Base-by-base conservation (phyloP, 1,284 basidiomycete species). In the Melampsora americana region DNA sequence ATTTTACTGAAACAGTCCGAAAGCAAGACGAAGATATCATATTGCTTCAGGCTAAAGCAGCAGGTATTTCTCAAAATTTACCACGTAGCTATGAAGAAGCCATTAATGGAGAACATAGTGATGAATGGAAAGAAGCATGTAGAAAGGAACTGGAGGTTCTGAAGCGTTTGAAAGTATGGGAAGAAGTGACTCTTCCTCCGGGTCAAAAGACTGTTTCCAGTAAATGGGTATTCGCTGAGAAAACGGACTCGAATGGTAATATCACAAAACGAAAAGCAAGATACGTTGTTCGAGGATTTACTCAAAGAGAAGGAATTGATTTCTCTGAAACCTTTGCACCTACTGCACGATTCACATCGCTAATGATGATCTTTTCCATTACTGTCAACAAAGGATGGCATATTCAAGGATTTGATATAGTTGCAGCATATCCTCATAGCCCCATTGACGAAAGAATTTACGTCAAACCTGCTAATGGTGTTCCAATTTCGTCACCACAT, bases 151-250 rank as follows among this genome's bases (percentile, higher is more conserved):
- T 72, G 1, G 20, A 28, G 18, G 64, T 61, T 28, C 48, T 72
- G 69, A 30, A 62, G 44, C 11, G n/a, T 1, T 30, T 61, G 44
- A 42, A 62, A 12, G 59, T 72, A 2, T 72, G 69, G 69, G 12
- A 14, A 28, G 23, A 12, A 18, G 28, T 32, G 26, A 11, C 6
- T 9, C 32, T 32, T 6, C 28, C 23, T 16, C 9, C 23, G 14
- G 32, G 30, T 16, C 26, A 61, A 20, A 16, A 16, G 4, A 6
- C n/a, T 4, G 12, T 65, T 42, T 18, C 16, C 1, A 39, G 32
- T 30, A 72, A 48, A 48, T 72, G 69, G 69, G 61, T 72, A 14
- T 72, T 72, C 23, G 61, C 56, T 20, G 48, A 32, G 5, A 72
- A 72, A 35, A 30, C 35, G 26, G 60, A 72, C 23, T 39, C 35